Conservation (phyloP, 768 basidiomycete genomes). For the Suillus paluster region DNA sequence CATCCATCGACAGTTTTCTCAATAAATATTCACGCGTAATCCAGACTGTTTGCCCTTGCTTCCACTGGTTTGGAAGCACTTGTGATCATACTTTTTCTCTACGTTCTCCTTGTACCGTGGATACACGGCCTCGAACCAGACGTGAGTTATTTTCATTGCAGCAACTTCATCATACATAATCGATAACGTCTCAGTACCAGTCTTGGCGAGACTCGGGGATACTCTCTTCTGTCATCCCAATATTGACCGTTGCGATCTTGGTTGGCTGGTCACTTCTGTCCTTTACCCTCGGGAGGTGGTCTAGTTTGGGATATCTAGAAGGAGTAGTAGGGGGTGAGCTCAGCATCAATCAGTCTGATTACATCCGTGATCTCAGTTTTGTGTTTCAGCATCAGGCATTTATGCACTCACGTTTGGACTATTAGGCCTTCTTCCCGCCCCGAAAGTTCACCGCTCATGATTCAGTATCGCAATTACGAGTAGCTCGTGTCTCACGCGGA, state of each 20-base stretch:
- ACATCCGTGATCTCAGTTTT: constrained; percentile 9
- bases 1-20: background rate
- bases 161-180: background rate
- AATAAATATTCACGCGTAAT: background rate
- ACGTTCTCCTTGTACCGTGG: constrained; percentile 70
- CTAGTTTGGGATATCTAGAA: constrained; percentile 63
- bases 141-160: constrained; percentile 45
- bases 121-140: constrained; percentile 70
- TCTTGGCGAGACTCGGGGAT: constrained; percentile 75
- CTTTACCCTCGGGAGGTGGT: constrained; percentile 69
- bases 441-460: constrained; percentile 51
- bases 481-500: background rate
- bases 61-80: constrained; percentile 59
- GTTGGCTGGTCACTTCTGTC: constrained; percentile 68
- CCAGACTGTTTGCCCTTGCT: constrained; percentile 56
- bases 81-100: constrained; percentile 75
- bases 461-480: background rate
- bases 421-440: constrained; percentile 72
- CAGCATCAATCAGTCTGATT: background rate
- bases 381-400: constrained; percentile 61
- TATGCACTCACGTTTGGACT: constrained; percentile 77
- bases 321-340: constrained; percentile 66
- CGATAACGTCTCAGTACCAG: constrained; percentile 55
- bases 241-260: constrained; percentile 70
- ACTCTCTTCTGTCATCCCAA: constrained; percentile 70